Conservation (phyloP, 192 early-diverging fungal genomes). For the Spizellomyces sp. region DNA sequence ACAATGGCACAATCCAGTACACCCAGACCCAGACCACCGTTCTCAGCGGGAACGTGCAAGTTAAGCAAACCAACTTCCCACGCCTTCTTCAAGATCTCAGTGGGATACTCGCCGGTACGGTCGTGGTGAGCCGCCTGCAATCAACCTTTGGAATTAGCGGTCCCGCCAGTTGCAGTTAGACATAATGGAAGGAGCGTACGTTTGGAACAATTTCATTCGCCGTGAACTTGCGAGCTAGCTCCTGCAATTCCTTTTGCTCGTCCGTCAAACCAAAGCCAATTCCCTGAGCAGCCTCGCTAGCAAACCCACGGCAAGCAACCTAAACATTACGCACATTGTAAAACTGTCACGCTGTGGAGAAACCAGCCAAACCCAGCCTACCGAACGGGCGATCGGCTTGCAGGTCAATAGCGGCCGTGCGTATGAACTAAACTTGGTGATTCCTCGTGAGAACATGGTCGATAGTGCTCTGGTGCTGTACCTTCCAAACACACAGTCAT, state of each 20-base stretch:
- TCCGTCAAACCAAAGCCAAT: slow-evolving; percentile 74
- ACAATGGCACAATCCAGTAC: slow-evolving; percentile 86
- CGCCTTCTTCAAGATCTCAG: slow-evolving; percentile 64
- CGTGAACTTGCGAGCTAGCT: slow-evolving; percentile 87
- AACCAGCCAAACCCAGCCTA: too few species aligned
- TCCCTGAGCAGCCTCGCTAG: slow-evolving; percentile 1
- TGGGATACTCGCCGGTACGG: slow-evolving; percentile 90
- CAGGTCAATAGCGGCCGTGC: too few species aligned
- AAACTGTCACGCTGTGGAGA: too few species aligned
- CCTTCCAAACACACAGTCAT: too few species aligned
- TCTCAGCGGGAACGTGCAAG: slow-evolving; percentile 81
- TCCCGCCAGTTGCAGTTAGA: too few species aligned
- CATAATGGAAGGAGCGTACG: not conserved
- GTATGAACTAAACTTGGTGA: too few species aligned
- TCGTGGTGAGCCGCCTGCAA: slow-evolving; percentile 89
- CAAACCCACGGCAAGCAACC: slow-evolving; percentile 8
- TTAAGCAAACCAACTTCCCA: slow-evolving; percentile 95
- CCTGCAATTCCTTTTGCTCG: slow-evolving; percentile 85
- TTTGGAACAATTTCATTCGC: slow-evolving; percentile 84
- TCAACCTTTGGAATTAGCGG: too few species aligned
- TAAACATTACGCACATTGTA: too few species aligned
- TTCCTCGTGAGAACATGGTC: too few species aligned
- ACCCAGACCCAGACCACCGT: slow-evolving; percentile 87
- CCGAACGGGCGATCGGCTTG: too few species aligned
- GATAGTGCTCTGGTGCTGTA: too few species aligned